Base-by-base conservation (phyloP, 1,139 yeast genomes). In the Taphrina sp. region DNA sequence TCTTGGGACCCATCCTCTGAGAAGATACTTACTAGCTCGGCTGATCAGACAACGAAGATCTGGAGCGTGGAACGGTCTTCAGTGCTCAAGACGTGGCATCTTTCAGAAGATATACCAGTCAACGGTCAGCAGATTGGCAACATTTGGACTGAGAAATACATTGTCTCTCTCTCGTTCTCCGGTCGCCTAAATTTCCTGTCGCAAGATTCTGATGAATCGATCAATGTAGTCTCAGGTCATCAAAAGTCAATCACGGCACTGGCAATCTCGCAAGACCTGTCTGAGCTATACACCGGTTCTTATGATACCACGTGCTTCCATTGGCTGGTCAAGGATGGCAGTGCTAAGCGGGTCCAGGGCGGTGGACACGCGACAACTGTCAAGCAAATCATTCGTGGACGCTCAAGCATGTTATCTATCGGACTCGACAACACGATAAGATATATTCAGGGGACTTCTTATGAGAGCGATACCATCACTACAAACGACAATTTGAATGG, bases 381-480 rank as follows among this genome's bases (percentile, higher is more conserved):
- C 34, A 79, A 76, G 45, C 82, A 72, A 33, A 65, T 67, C 59
- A 66, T 60, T 17, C 64, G 66, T 22, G 62, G 60, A 38, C 68
- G 63, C 8, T 65, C 64, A 20, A 66, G 66, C 1, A 61, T 81
- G 10, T 71, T 77, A 56, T 76, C 94, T 17, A 73, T 81, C 28
- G 95, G 90, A 1, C 90, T 97, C 97, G 98, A 92, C 68, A 95
- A 88, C 66, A 78, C 79, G n/a, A 65, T 89, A 51, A 39, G 52
- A 12, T 12, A 42, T 8, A 33, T 59, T 4, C n/a, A 16, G 16
- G 35, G 38, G 8, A 37, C 38, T 2, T 37, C 12, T 17, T 35
- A 16, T 28, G 26, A 43, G 26, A 44, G 45, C 1, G 69, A 73
- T 1, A 72, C 74, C 7, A 36, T 37, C 19, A 31, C 54, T 3